Base-by-base conservation (phyloP, 495 filamentous ascomycete species). In the Penicillium chermesinum region DNA sequence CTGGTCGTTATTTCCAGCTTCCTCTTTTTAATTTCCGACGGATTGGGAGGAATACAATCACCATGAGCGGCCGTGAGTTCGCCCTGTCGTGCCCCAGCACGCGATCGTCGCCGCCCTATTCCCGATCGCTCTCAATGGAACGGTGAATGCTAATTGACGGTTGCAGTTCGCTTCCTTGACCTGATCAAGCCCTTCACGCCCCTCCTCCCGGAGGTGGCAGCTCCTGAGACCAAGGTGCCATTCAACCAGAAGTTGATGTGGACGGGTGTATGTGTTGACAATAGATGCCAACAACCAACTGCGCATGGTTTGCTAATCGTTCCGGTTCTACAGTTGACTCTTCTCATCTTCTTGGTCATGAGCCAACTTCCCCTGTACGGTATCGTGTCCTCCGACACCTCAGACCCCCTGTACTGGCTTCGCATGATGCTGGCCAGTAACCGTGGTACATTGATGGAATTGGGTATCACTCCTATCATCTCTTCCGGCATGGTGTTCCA, bases 401-500 rank as follows among this genome's bases (percentile, higher is more conserved):
- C 89, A 35, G 94, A 99, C 76, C 94, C 94, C 52, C 76, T 99
- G 63, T 99, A 97, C 84, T 99, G 94, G 94, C 81, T 99, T 59
- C 85, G 94, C 65, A 97, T 97, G 91, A 95, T 98, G 90, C 74
- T 97, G 78, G 94, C 94, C 62, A 94, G 87, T 87, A 99, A 99
- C 69, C 81, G 94, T 61, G 94, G 94, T 65, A 99, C 94, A 22
- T 66, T 99, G 67, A 99, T 99, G 94, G 94, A 99, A 62, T 68
- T 99, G 77, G 94, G 94, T 75, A 99, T 96, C 63, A 94, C 91
- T 22, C 94, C 94, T 46, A 97, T 99, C 70, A 96, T 99, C 73
- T 96, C 93, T 49, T 97, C 94, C 25, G 94, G 94, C 73, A 99
- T 97, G 94, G 89, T 99, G 59, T 99, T 99, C 81, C 93, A 98